Base-by-base conservation (phyloP, 192 early-diverging fungal genomes). In the Cetraspora pellucida region DNA sequence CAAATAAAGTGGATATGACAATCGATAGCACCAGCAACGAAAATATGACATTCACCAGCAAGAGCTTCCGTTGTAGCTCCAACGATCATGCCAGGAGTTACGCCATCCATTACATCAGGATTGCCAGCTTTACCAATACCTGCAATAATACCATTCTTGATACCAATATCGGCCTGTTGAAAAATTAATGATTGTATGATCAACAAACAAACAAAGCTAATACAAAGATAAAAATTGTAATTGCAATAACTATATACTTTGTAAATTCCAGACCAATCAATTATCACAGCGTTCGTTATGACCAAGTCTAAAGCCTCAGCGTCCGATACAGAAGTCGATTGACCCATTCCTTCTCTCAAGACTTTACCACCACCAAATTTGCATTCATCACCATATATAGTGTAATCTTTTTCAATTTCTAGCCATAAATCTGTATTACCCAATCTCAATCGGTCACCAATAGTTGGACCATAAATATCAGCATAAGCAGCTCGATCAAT, bases 121-220 rank as follows among this genome's bases (percentile, higher is more conserved):
- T 99, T 99, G 23, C 96, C 97, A 37, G 97, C 94, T 81, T 99
- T 99, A 54, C 96, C 97, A 68, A 98, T 97, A 16, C 93, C 95
- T n/a, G 83, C 85, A 76, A 99, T 97, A 31, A 87, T 76, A 23
- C 96, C 95, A 30, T 89, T 85, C 68, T 92, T 92, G 71, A 99
- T 89, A 66, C 97, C 97, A 81, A 99, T 97, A 78, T 98, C 97
- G 9, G 97, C 96, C 88, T 90, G 60, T n/a, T n/a, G 58, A 60
- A 65, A 68, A 74, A 45, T 1, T 6, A 37, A 37, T 37, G 37
- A 37, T 37, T 7, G 37, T 37, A 37, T 37, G 37, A n/a, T 37
- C 7, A 37, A 37, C 1, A n/a, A n/a, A 7, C 37, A 37, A 37
- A 7, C 37, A 6, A 37, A 6, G 37, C 37, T 6, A 37, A 37